These are phyloP conservation scores for Pseudopithomyces maydicus DNA, from an alignment of 2,329 filamentous ascomycete species.

Conservation along the genomic window DNA sequence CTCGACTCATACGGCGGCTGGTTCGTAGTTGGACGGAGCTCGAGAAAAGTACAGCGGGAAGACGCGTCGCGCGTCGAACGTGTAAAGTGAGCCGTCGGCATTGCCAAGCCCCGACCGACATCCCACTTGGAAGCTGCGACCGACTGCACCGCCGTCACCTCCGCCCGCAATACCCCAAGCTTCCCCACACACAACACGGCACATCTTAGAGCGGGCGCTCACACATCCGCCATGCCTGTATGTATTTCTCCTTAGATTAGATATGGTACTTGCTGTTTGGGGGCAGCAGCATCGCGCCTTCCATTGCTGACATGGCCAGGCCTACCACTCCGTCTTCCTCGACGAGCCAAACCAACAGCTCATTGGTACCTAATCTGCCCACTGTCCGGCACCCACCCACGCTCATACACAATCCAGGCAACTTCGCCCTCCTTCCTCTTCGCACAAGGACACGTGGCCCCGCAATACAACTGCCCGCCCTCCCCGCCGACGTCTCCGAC, in stretches of 20 bases:
- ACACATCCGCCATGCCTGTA: slow-evolving; percentile 54
- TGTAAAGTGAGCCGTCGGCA: slow-evolving; percentile 38
- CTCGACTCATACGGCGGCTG: background rate
- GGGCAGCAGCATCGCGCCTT: background rate
- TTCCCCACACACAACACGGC: slow-evolving; percentile 14
- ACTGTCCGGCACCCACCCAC: background rate
- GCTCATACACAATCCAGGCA: slow-evolving; percentile 59
- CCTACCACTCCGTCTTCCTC: slow-evolving; percentile 97
- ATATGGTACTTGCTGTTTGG: too few species aligned
- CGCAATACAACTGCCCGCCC: slow-evolving; percentile 77
- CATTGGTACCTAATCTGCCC: slow-evolving; percentile 56
- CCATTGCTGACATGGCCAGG: slow-evolving; percentile 58
- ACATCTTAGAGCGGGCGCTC: slow-evolving; percentile 14
- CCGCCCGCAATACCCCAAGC: slow-evolving; percentile 30
- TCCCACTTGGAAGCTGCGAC: slow-evolving; percentile 28
- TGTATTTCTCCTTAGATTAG: slow-evolving; percentile 15
- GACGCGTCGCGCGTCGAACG: slow-evolving; percentile 35
- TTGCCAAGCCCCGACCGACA: slow-evolving; percentile 27
- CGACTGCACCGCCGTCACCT: slow-evolving; percentile 27
- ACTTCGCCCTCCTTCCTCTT: slow-evolving; percentile 92
- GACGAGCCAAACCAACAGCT: slow-evolving; percentile 73
- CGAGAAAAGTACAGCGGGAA: background rate
- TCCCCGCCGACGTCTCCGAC: slow-evolving; percentile 60
- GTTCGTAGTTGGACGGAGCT: background rate
- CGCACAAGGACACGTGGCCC: slow-evolving; percentile 96